Base-by-base conservation (phyloP, 2,329 filamentous ascomycete species). In the Didymella sp. region DNA sequence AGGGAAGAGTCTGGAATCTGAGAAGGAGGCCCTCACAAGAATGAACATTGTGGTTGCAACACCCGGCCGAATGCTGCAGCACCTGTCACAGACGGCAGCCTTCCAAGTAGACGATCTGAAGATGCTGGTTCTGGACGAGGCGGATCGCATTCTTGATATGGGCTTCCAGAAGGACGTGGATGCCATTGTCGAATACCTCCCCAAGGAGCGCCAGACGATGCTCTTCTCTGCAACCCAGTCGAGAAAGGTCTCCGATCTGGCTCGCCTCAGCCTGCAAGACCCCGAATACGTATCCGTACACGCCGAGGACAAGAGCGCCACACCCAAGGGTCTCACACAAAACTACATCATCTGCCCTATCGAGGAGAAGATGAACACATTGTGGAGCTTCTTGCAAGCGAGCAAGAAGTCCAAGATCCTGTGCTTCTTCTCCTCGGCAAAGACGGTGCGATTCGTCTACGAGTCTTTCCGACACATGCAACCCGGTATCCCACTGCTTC, bases 31-130 rank as follows among this genome's bases (percentile, higher is more conserved):
- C 30, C 74, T 99, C 58, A 86, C 87, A 3, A 86, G 92, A 62
- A 98, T 99, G 94, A 99, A 98, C 73, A 98, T 99, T 44, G 79
- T 99, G 24, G 92, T 99, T 9, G 96, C 93, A 71, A 99, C 95
- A 1, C 95, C 95, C 0, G 95, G 95, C 1, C 87, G 95, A 31
- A 96, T 99, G 84, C 79, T 98, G 66, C 95, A 99, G 77, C 95
- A 99, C 76, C 82, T 99, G 70, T 94, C 96, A 70, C 93, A 97
- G 80, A 98, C 94, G 0, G 91, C 92, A 0, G 87, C 89, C 17
- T 90, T 99, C 72, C 92, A 94, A 63, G 90, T 94, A 61, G 89
- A 95, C 73, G 95, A 96, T 73, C 76, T 99, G 62, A 91, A 96
- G 78, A 90, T 99, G 74, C 80, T 99, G 47, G 93, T 99, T 0